These are phyloP conservation scores for Silene noctiflora DNA, from an alignment of 179 eudicot genomes.

Conservation along the genomic window DNA sequence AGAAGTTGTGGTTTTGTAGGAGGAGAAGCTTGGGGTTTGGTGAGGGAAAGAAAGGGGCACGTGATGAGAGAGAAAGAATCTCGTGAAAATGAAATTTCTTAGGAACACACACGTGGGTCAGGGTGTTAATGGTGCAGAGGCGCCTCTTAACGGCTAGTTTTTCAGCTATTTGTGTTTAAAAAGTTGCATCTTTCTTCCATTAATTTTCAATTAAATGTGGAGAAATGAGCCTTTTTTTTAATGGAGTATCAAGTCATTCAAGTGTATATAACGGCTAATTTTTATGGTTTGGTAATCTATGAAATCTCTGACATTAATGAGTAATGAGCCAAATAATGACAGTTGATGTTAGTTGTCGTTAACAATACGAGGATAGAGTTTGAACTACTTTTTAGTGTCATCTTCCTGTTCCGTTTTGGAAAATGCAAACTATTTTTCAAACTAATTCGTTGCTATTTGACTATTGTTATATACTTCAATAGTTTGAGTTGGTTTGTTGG, in stretches of 20 bases:
- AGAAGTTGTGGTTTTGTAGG: conserved; percentile 38
- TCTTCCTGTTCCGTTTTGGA: not conserved
- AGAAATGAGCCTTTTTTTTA: conserved; percentile 16
- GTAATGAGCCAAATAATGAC: conserved; percentile 3
- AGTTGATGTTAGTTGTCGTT: conserved; percentile 10
- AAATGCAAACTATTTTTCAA: not conserved
- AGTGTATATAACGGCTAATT: conserved; percentile 28
- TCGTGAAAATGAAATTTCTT: conserved; percentile 13
- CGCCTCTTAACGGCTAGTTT: conserved; percentile 39
- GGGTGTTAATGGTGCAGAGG: conserved; percentile 34
- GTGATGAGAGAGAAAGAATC: conserved; percentile 45
- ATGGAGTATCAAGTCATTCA: not conserved
- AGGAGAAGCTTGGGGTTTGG: conserved; percentile 5
- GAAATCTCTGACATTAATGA: conserved; percentile 1
- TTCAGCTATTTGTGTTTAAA: conserved; percentile 6
- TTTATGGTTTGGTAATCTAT: conserved; percentile 1
- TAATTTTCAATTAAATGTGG: not conserved
- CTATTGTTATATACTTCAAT: too few relatives aligned
- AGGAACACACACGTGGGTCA: conserved; percentile 29
- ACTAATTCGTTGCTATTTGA: too few relatives aligned
- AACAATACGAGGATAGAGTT: conserved; percentile 25
- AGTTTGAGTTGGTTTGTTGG: too few relatives aligned
- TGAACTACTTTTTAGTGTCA: not conserved
- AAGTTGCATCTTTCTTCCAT: not conserved
- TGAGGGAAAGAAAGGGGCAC: conserved; percentile 28